Evolutionary conservation across 495 filamentous ascomycete genomes (phyloP).

Genomic region (Annulohypoxylon moriforme): DNA sequence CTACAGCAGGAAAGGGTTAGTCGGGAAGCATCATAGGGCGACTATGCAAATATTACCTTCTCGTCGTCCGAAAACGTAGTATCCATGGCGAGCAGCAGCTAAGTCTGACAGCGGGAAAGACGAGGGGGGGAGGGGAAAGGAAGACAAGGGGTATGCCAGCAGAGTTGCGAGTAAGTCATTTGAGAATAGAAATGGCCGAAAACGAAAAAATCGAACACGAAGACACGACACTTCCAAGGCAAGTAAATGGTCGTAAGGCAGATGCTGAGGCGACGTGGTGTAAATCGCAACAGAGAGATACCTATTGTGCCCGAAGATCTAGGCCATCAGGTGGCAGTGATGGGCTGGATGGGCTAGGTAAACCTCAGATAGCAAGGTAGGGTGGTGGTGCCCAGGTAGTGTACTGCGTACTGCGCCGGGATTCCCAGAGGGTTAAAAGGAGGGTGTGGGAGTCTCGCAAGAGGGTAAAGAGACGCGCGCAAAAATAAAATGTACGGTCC

Average conservation of each 20-base stretch:
- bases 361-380: constrained; percentile 44
- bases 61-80: constrained; percentile 60
- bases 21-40: constrained; percentile 6
- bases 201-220: constrained; percentile 29
- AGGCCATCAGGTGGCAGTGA: constrained; percentile 45
- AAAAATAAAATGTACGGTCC: constrained; percentile 41
- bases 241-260: constrained; percentile 33
- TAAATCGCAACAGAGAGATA: constrained; percentile 38
- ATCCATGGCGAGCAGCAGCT: constrained; percentile 55
- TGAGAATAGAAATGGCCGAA: constrained; percentile 47
- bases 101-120: constrained; percentile 44
- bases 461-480: constrained; percentile 50
- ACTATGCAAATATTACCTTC: constrained; percentile 53
- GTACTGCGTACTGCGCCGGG: constrained; percentile 39
- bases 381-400: constrained; percentile 29
- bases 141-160: constrained; percentile 49
- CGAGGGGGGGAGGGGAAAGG: constrained; percentile 46
- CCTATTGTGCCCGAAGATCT: constrained; percentile 45
- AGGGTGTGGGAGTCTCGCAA: constrained; percentile 44
- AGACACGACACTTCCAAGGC: neutral
- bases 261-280: constrained; percentile 41
- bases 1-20: constrained; percentile 52
- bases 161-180: constrained; percentile 56
- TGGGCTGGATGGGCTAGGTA: constrained; percentile 40
- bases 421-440: constrained; percentile 34